A percentile compares a stretch with the other conserved stretches of the same genome.
phyloP scores from a whole-genome alignment of 345 rosid genomes.

The Lepidium sativum region DNA sequence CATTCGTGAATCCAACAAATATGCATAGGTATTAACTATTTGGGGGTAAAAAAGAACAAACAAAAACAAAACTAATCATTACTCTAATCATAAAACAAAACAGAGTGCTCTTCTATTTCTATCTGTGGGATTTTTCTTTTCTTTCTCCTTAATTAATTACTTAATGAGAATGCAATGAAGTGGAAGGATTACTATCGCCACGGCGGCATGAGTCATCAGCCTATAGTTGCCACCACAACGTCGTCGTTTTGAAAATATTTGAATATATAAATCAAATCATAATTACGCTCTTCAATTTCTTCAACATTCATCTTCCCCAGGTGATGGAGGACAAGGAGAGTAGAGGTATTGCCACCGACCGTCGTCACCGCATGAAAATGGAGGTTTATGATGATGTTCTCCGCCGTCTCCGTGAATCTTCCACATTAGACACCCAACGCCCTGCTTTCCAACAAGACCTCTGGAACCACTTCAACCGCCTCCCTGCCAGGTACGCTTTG shows the following conservation, averaged over 20 bases:
- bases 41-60: too few species aligned
- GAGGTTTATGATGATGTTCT: conserved; percentile 68
- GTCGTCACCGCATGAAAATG: conserved; percentile 54
- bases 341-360: conserved; percentile 31
- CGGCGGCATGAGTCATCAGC: conserved; percentile 22
- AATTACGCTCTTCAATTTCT: not conserved
- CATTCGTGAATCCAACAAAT: not conserved
- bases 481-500: conserved; percentile 85
- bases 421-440: conserved; percentile 39
- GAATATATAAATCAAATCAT: too few species aligned
- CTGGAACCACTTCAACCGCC: conserved; percentile 90
- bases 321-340: conserved; percentile 64
- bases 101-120: too few species aligned
- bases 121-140: too few species aligned
- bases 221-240: too few species aligned
- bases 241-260: too few species aligned
- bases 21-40: too few species aligned
- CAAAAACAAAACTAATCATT: too few species aligned
- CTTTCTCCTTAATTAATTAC: too few species aligned
- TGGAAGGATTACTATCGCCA: conserved; percentile 23
- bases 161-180: too few species aligned
- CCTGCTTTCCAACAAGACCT: conserved; percentile 73
- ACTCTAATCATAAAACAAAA: too few species aligned
- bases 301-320: not conserved
- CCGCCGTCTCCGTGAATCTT: conserved; percentile 55